A percentile compares a stretch with the other conserved stretches of the same genome.
Conservation (phyloP, 345 rosid species). For the Gossypium arboreum region DNA sequence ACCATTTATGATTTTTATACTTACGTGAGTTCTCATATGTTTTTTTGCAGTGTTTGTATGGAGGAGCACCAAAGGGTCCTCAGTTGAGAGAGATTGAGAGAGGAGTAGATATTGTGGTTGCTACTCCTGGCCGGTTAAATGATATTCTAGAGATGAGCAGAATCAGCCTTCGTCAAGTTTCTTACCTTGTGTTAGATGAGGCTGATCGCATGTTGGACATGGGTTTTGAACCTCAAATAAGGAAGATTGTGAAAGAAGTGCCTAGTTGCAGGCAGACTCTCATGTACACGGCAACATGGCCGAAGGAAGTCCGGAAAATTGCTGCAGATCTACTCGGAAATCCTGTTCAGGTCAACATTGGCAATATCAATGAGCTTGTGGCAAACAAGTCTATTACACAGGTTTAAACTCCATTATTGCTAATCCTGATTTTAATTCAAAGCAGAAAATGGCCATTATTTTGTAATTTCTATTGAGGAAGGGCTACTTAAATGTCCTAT, state of each 20-base stretch:
- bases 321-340: conserved; percentile 90
- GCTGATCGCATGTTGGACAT: conserved; percentile 99
- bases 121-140: conserved; percentile 97
- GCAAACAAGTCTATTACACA: conserved; percentile 98
- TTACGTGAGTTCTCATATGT: conserved; percentile 8
- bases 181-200: conserved; percentile 95
- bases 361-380: conserved; percentile 94
- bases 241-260: conserved; percentile 90
- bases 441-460: not conserved
- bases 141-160: conserved; percentile 98
- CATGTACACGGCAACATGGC: conserved; percentile 99
- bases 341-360: conserved; percentile 96
- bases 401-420: conserved; percentile 34
- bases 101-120: conserved; percentile 94
- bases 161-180: conserved; percentile 77
- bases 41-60: conserved; percentile 74
- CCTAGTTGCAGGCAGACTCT: conserved; percentile 94
- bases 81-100: conserved; percentile 87
- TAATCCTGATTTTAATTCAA: not conserved
- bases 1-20: not conserved
- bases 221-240: conserved; percentile 98
- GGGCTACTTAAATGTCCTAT: not conserved
- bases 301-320: conserved; percentile 92
- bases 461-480: not conserved
- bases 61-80: conserved; percentile 98